Conservation (phyloP, 805 yeast species). For the Candida rishiriensis region DNA sequence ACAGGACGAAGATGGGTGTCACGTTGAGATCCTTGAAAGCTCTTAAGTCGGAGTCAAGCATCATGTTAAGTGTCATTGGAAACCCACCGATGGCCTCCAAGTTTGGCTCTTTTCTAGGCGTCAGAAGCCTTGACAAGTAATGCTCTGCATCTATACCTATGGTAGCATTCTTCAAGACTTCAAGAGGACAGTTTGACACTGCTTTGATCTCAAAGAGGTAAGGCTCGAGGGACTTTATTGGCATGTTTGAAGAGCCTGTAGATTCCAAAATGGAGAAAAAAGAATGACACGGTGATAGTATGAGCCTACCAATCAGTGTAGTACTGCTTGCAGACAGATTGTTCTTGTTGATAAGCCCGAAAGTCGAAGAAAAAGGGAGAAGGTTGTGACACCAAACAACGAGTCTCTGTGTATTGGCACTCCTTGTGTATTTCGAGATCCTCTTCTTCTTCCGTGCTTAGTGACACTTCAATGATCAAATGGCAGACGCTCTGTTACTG, state of each 20-base stretch:
- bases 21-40: conserved; percentile 57
- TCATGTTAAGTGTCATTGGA: conserved; percentile 55
- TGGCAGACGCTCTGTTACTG: too few species aligned
- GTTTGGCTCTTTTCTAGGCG: conserved; percentile 62
- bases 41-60: conserved; percentile 58
- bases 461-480: too few species aligned
- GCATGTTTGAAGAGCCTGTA: conserved; percentile 11
- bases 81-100: conserved; percentile 78
- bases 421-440: too few species aligned
- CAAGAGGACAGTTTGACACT: conserved; percentile 54
- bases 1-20: conserved; percentile 76
- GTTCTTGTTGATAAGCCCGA: too few species aligned
- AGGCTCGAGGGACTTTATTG: conserved; percentile 57
- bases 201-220: conserved; percentile 64
- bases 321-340: too few species aligned
- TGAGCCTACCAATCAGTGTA: too few species aligned
- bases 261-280: too few species aligned
- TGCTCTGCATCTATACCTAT: conserved; percentile 84
- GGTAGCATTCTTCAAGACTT: conserved; percentile 58
- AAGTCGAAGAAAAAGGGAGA: too few species aligned
- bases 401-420: too few species aligned
- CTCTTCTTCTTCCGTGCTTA: too few species aligned
- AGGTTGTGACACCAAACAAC: too few species aligned
- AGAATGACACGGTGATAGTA: background rate
- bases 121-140: conserved; percentile 59